Conservation (phyloP, 2,329 filamentous ascomycete genomes). For the Clarireedia homoeocarpa region DNA sequence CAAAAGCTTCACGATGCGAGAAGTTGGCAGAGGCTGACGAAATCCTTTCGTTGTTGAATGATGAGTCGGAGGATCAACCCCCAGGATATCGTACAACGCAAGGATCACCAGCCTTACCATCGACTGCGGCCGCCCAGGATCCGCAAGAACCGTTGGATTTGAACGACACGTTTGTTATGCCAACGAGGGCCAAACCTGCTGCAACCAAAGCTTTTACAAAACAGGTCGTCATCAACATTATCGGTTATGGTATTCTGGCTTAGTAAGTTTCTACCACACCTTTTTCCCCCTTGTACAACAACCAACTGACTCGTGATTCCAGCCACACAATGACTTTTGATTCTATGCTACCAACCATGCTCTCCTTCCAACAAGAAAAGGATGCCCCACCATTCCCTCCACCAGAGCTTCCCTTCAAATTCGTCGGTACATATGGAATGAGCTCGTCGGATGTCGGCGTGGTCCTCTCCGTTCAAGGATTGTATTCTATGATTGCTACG, state of each 20-base stretch:
- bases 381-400: conserved; percentile 34
- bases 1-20: conserved; percentile 31
- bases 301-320: conserved; percentile 21
- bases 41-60: conserved; percentile 50
- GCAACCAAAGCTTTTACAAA: conserved; percentile 65
- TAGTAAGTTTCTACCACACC: conserved; percentile 59
- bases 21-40: conserved; percentile 34
- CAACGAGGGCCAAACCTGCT: conserved; percentile 31
- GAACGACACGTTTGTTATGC: conserved; percentile 18
- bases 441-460: conserved; percentile 78
- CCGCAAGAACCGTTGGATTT: conserved; percentile 34
- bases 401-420: conserved; percentile 72
- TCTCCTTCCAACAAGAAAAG: conserved; percentile 34
- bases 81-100: conserved; percentile 62
- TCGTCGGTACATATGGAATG: conserved; percentile 78
- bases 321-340: conserved; percentile 98
- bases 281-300: conserved; percentile 5
- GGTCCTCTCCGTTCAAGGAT: conserved; percentile 80
- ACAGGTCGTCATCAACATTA: conserved; percentile 78
- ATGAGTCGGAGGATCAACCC: conserved; percentile 45
- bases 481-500: conserved; percentile 74
- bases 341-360: conserved; percentile 84
- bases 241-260: conserved; percentile 85
- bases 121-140: conserved; percentile 28
- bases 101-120: conserved; percentile 42